These are phyloP conservation scores for Venturia oleaginea DNA, from an alignment of 2,329 filamentous ascomycete species.

Conservation along the genomic window DNA sequence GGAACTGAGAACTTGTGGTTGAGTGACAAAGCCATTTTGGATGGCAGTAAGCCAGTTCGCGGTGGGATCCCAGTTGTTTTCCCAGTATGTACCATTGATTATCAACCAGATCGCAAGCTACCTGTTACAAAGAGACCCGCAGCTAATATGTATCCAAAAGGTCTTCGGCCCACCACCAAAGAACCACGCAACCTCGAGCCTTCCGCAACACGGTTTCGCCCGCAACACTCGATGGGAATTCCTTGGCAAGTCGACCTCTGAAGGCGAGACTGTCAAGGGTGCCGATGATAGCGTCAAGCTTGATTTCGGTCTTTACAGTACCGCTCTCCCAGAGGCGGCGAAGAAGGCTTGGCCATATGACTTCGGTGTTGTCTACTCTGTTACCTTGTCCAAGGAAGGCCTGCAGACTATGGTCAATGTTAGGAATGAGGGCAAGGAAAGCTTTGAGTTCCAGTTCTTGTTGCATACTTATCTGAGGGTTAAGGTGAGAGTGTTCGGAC, in stretches of 20 bases:
- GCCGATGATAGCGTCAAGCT: constrained; percentile 72
- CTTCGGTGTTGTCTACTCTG: constrained; percentile 88
- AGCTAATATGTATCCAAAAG: not conserved
- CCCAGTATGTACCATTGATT: constrained; percentile 51
- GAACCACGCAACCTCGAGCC: constrained; percentile 65
- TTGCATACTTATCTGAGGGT: constrained; percentile 85
- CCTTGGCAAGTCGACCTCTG: constrained; percentile 73
- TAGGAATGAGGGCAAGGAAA: constrained; percentile 71
- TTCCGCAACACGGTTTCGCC: constrained; percentile 93
- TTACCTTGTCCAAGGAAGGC: constrained; percentile 67
- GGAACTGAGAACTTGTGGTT: constrained; percentile 74
- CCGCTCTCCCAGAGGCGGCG: constrained; percentile 58
- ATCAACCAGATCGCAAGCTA: too few species aligned
- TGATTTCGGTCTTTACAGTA: constrained; percentile 81
- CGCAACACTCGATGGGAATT: constrained; percentile 89
- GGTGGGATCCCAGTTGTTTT: constrained; percentile 91
- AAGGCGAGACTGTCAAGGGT: constrained; percentile 36
- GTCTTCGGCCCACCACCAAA: constrained; percentile 74
- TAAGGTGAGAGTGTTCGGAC: constrained; percentile 49
- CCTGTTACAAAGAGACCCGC: not conserved
- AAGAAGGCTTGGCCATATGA: constrained; percentile 72
- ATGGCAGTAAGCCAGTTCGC: constrained; percentile 81
- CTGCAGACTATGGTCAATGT: constrained; percentile 77
- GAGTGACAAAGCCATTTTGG: constrained; percentile 68
- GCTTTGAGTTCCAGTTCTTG: constrained; percentile 86